These are phyloP conservation scores for Pseudogymnoascus sp. DNA, from an alignment of 2,329 filamentous ascomycete species.

Conservation along the genomic window DNA sequence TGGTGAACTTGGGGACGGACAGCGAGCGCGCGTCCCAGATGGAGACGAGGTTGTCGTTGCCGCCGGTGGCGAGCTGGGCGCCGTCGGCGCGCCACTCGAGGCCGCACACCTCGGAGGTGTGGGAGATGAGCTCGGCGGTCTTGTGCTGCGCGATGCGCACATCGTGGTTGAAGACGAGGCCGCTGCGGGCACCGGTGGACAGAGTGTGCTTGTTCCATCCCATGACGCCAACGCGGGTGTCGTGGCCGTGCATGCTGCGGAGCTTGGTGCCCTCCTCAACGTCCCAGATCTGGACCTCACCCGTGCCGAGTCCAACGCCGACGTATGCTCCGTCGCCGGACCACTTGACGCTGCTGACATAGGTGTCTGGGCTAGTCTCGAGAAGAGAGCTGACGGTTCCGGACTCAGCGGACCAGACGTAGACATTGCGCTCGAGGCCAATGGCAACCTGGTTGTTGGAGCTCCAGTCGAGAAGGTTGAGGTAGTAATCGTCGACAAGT, in stretches of 20 bases:
- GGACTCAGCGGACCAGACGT: constrained; percentile 95
- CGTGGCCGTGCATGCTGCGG: constrained; percentile 96
- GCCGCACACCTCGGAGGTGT: constrained; percentile 96
- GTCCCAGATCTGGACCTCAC: constrained; percentile 99
- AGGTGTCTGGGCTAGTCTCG: constrained; percentile 83
- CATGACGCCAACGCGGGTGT: constrained; percentile 95
- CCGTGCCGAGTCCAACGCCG: constrained; percentile 85
- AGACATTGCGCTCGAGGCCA: constrained; percentile 91
- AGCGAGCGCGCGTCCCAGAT: constrained; percentile 98
- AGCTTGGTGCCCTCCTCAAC: constrained; percentile 92
- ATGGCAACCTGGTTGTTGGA: constrained; percentile 97
- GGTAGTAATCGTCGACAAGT: constrained; percentile 96
- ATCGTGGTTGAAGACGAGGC: constrained; percentile 96
- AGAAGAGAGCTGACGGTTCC: constrained; percentile 82
- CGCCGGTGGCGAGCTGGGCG: constrained; percentile 91
- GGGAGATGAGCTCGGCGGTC: constrained; percentile 89
- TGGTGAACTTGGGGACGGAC: constrained; percentile 93
- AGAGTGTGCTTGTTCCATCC: constrained; percentile 98
- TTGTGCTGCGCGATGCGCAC: constrained; percentile 98
- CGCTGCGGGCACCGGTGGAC: constrained; percentile 88
- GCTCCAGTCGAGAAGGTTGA: constrained; percentile 98
- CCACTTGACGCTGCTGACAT: constrained; percentile 98
- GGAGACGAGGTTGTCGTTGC: constrained; percentile 97
- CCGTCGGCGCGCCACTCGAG: constrained; percentile 97
- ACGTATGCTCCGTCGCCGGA: constrained; percentile 95